Evolutionary conservation across 805 yeast species (phyloP).

Genomic region (Candida gorgasii): DNA sequence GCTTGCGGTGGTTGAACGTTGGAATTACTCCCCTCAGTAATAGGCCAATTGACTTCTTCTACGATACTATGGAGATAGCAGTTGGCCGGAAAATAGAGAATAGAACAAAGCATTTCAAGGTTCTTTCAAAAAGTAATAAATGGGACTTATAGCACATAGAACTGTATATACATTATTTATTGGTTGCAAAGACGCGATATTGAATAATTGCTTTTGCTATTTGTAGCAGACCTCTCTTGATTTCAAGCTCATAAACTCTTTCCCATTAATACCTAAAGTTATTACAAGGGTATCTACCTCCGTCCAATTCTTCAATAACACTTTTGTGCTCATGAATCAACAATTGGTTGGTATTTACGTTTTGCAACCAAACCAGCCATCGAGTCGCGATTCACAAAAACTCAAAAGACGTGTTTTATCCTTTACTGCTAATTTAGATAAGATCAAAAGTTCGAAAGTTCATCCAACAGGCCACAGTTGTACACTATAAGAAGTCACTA

Average conservation of each 20-base stretch:
- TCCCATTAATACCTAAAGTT: no score
- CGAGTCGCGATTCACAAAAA: constrained; percentile 1
- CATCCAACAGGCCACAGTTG: no score
- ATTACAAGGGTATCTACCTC: no score
- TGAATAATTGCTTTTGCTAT: neutral
- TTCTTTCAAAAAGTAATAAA: no score
- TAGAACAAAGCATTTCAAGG: neutral
- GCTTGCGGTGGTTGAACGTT: neutral
- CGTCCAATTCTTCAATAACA: no score
- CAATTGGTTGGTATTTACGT: neutral
- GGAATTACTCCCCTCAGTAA: neutral
- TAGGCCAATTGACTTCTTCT: neutral
- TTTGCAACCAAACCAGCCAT: constrained; percentile 3
- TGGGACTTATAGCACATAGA: neutral
- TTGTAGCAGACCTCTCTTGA: neutral
- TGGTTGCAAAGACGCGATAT: no score
- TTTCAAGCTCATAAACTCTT: neutral
- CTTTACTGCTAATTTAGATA: no score
- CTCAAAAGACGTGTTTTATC: constrained; percentile 3
- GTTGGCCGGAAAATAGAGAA: constrained; percentile 4
- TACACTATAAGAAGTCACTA: no score
- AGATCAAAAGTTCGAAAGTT: no score
- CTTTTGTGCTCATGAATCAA: no score
- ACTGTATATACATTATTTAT: no score
- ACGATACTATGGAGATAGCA: constrained; percentile 3